Conservation (phyloP, 139 green algal genomes). For the Chloropicon primus region DNA sequence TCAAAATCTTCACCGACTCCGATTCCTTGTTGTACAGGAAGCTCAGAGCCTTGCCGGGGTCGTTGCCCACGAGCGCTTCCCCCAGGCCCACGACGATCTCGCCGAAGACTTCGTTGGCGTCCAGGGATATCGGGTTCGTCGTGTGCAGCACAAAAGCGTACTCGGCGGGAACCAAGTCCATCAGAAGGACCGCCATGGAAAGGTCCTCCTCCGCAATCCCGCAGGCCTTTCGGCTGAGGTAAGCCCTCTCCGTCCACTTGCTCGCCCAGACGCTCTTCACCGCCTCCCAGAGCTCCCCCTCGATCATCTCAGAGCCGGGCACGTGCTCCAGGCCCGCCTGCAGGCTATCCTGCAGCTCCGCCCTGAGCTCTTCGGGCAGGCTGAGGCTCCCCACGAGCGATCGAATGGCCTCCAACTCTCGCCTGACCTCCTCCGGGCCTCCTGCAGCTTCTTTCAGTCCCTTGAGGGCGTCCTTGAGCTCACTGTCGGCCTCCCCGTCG, state of each 20-base stretch:
- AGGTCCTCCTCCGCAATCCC: constrained; percentile 57
- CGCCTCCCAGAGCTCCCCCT: not conserved
- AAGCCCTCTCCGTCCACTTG: constrained; percentile 70
- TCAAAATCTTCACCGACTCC: not conserved
- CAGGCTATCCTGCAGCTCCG: not conserved
- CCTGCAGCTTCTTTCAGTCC: not conserved
- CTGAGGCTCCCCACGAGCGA: not conserved
- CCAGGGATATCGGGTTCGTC: constrained; percentile 51
- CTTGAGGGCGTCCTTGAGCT: constrained; percentile 14
- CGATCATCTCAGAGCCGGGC: not conserved
- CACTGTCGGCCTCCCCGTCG: not conserved
- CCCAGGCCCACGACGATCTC: constrained; percentile 74
- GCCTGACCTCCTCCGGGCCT: not conserved
- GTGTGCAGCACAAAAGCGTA: constrained; percentile 93
- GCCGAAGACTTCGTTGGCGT: constrained; percentile 16
- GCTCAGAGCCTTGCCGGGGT: constrained; percentile 51
- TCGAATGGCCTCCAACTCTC: not conserved
- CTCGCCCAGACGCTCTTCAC: constrained; percentile 55
- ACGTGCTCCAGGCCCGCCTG: not conserved
- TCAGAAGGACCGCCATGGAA: constrained; percentile 41
- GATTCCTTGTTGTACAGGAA: constrained; percentile 22
- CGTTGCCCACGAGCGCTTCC: constrained; percentile 69
- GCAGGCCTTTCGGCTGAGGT: constrained; percentile 36
- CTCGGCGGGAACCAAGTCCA: constrained; percentile 48
- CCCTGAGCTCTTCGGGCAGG: not conserved